A percentile compares a stretch with the other conserved stretches of the same genome.
phyloP scores from a whole-genome alignment of 148 eudicot species.

The Fagopyrum homotropicum region DNA sequence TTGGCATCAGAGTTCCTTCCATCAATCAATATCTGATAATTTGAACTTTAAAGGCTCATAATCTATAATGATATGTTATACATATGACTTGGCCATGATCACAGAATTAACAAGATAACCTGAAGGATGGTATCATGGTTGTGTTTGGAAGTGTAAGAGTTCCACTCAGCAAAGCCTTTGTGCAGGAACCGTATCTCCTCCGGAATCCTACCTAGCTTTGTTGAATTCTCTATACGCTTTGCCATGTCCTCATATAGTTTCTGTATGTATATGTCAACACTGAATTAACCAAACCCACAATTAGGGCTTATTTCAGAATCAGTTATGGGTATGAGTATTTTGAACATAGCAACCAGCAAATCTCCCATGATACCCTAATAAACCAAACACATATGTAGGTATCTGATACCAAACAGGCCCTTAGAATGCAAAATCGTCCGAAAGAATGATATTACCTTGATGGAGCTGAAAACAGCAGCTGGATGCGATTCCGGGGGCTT shows the following conservation, averaged over 20 bases:
- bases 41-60: neutral
- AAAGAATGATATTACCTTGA: constrained; percentile 35
- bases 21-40: constrained; percentile 53
- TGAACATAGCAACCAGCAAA: too few relatives aligned
- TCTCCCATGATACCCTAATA: neutral
- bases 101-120: constrained; percentile 21
- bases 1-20: constrained; percentile 33
- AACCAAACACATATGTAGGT: neutral
- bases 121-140: constrained; percentile 77
- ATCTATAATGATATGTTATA: neutral
- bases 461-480: constrained; percentile 23
- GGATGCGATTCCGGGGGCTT: constrained; percentile 15
- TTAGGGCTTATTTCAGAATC: neutral
- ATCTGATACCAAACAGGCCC: neutral
- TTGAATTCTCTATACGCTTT: constrained; percentile 38
- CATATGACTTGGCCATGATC: neutral
- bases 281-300: neutral
- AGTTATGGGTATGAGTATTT: neutral
- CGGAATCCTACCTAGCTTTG: constrained; percentile 33
- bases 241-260: constrained; percentile 63
- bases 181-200: constrained; percentile 35
- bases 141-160: constrained; percentile 34
- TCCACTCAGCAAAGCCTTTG: constrained; percentile 71
- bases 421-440: neutral
- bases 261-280: constrained; percentile 19